Conservation (phyloP, 2,329 filamentous ascomycete species). For the Penicillium freii region DNA sequence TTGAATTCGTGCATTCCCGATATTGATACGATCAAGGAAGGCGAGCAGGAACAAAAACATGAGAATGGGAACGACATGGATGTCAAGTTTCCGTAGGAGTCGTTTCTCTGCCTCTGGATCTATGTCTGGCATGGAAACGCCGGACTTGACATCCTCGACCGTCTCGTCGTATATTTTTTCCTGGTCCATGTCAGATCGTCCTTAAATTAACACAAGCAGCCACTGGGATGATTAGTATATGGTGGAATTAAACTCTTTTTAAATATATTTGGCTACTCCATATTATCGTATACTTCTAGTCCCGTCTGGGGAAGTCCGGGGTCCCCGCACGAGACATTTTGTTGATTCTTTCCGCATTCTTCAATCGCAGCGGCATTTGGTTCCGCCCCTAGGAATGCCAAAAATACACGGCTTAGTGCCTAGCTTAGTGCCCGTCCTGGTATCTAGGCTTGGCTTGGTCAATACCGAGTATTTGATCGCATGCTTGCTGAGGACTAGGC, state of each 20-base stretch:
- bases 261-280: neutral
- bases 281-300: no score
- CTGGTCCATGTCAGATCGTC: slow-evolving; percentile 6
- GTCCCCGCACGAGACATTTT: neutral
- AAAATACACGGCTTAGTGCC: neutral
- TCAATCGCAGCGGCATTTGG: neutral
- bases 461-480: neutral
- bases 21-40: slow-evolving; percentile 50
- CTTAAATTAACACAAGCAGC: neutral
- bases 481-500: neutral
- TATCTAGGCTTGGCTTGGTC: neutral
- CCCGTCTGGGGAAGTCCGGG: slow-evolving; percentile 6
- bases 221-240: neutral
- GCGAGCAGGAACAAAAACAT: slow-evolving; percentile 47
- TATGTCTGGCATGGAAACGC: neutral
- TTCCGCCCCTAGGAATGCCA: slow-evolving; percentile 4
- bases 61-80: slow-evolving; percentile 50
- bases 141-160: slow-evolving; percentile 21
- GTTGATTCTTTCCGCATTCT: slow-evolving; percentile 1
- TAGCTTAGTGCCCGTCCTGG: neutral
- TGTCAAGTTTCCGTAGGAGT: slow-evolving; percentile 50
- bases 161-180: slow-evolving; percentile 13
- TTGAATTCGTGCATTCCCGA: slow-evolving; percentile 49
- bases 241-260: neutral
- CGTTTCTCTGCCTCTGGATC: slow-evolving; percentile 45